A percentile compares a stretch with the other conserved stretches of the same genome.
phyloP scores from a whole-genome alignment of 495 filamentous ascomycete genomes.

The Chaetomidium leptoderma region DNA sequence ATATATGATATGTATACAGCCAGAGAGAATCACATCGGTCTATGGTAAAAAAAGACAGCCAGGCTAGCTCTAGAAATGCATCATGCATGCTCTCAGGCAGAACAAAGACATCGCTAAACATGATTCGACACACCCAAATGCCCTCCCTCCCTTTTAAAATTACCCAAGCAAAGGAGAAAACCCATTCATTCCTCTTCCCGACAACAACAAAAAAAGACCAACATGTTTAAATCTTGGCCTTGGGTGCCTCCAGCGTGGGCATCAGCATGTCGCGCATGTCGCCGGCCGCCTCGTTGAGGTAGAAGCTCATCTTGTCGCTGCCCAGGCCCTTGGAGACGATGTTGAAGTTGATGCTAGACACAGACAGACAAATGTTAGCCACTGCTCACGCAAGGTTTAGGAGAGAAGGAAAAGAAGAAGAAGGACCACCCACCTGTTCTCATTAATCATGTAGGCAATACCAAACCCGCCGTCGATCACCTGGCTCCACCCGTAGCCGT shows the following conservation, averaged over 20 bases:
- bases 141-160: not conserved
- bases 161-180: conserved; percentile 9
- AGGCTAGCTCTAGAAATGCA: conserved; percentile 1
- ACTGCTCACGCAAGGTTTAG: not conserved
- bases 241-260: conserved; percentile 74
- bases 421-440: conserved; percentile 64
- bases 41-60: not conserved
- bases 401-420: conserved; percentile 5
- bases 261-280: conserved; percentile 87
- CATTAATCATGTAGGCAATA: conserved; percentile 99
- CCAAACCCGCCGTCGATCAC: conserved; percentile 95
- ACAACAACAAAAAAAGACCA: not conserved
- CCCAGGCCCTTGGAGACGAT: conserved; percentile 91
- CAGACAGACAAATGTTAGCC: conserved; percentile 20
- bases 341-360: conserved; percentile 86
- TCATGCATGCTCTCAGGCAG: not conserved
- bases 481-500: conserved; percentile 99
- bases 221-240: conserved; percentile 74
- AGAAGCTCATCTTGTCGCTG: conserved; percentile 89
- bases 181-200: not conserved
- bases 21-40: not conserved
- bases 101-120: not conserved
- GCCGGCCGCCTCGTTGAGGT: conserved; percentile 84
- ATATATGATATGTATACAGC: too few species aligned
- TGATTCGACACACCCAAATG: not conserved